Percentiles rank a stretch among this genome's conserved stretches.
Evolutionary conservation across 2,329 filamentous ascomycete genomes (phyloP).

Genomic region (Fusarium pseudoanthophilum): DNA sequence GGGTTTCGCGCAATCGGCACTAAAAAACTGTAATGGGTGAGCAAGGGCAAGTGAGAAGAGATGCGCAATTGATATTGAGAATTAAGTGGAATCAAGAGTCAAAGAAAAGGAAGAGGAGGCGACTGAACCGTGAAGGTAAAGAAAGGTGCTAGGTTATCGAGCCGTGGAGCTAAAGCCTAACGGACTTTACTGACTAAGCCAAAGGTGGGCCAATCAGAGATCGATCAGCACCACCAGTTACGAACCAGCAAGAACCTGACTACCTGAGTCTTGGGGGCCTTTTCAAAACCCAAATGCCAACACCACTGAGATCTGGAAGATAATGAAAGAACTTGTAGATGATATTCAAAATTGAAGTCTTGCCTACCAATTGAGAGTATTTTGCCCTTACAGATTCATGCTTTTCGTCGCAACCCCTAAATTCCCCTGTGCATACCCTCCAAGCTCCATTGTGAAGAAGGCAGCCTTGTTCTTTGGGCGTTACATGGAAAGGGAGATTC

Average conservation of each 20-base stretch:
- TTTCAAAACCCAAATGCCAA: not conserved
- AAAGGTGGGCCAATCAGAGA: constrained; percentile 15
- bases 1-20: not conserved
- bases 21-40: not conserved
- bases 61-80: constrained; percentile 3
- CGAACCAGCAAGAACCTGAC: not conserved
- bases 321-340: not conserved
- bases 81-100: constrained; percentile 11
- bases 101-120: constrained; percentile 24
- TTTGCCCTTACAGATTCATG: not conserved
- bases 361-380: not conserved
- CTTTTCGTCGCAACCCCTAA: not conserved
- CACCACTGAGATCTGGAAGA: not conserved
- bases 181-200: constrained; percentile 38
- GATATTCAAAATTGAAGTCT: not conserved
- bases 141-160: constrained; percentile 27
- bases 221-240: constrained; percentile 1
- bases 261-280: not conserved
- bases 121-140: constrained; percentile 28
- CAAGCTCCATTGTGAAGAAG: not conserved
- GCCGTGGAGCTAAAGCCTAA: constrained; percentile 27
- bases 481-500: not conserved
- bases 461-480: not conserved
- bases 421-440: not conserved
- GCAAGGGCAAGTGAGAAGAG: not conserved